Conservation (phyloP, 768 basidiomycete species). For the Coprinopsis cinerea region DNA sequence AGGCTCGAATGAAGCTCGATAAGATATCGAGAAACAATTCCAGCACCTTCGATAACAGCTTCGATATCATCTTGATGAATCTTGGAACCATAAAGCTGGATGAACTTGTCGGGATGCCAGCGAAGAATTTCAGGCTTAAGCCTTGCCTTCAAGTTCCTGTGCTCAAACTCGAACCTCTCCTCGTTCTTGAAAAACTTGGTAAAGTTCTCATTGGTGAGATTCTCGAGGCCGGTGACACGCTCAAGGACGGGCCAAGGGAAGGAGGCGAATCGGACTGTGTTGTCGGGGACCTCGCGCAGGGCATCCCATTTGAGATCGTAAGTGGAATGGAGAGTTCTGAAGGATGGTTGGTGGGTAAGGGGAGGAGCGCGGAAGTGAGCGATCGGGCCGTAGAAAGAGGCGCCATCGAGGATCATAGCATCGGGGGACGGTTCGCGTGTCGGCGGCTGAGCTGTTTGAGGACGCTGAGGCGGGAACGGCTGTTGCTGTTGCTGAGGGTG, state of each 20-base stretch:
- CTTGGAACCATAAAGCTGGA: not conserved
- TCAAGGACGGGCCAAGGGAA: conserved; percentile 4
- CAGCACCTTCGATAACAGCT: not conserved
- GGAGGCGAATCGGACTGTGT: not conserved
- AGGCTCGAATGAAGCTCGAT: not conserved
- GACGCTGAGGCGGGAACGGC: not conserved
- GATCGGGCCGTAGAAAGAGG: not conserved
- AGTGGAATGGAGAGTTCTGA: not conserved
- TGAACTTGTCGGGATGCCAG: conserved; percentile 8
- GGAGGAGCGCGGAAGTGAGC: not conserved
- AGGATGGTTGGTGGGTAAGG: not conserved
- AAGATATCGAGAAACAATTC: not conserved
- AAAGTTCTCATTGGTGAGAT: not conserved
- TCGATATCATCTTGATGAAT: not conserved
- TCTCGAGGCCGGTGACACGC: not conserved
- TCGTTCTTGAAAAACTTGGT: not conserved
- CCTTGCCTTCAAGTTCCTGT: not conserved
- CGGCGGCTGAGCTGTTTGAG: not conserved
- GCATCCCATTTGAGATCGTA: not conserved
- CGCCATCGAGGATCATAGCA: not conserved
- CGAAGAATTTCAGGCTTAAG: not conserved
- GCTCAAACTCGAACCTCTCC: not conserved
- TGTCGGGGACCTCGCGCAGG: not conserved
- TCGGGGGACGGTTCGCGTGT: not conserved
- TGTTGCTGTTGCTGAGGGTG: not conserved